Percentiles rank a stretch among this genome's conserved stretches.
Conservation (phyloP, 495 filamentous ascomycete genomes). For the Penicillium bovifimosum region DNA sequence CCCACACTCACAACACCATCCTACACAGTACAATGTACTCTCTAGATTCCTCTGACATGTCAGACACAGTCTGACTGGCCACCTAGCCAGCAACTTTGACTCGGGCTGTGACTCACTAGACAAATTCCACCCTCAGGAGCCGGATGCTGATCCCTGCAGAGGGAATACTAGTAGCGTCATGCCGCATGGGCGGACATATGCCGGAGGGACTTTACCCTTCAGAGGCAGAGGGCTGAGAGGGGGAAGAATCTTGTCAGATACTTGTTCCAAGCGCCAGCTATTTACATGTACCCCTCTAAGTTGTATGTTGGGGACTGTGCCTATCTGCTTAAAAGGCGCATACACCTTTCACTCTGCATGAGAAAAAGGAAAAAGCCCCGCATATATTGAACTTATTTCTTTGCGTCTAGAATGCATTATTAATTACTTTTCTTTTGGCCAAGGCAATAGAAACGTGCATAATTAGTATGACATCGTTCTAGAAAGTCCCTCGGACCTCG, state of each 20-base stretch:
- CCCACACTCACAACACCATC: not conserved
- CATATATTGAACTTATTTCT: not conserved
- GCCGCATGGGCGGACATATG: slow-evolving; percentile 12
- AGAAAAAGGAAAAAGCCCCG: not conserved
- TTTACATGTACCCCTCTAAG: not conserved
- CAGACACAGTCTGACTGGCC: not conserved
- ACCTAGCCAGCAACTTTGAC: slow-evolving; percentile 12
- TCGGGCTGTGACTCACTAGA: slow-evolving; percentile 24
- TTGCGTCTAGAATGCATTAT: not conserved
- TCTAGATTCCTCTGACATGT: not conserved
- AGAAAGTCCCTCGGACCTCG: not conserved
- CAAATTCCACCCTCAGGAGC: slow-evolving; percentile 1
- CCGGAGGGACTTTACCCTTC: no score
- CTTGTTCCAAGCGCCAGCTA: not conserved
- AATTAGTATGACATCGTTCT: not conserved
- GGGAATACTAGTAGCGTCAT: slow-evolving; percentile 22
- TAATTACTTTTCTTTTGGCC: not conserved
- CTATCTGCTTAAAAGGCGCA: slow-evolving; percentile 9
- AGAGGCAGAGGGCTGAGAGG: not conserved
- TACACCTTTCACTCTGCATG: not conserved
- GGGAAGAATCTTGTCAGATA: not conserved
- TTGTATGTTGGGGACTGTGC: not conserved
- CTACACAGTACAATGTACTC: not conserved
- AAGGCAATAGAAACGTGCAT: no score
- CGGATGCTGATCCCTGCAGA: slow-evolving; percentile 19